Percentiles rank a stretch among this genome's conserved stretches.
phyloP scores from a whole-genome alignment of 2,329 filamentous ascomycete genomes.

The Phaeosphaeriaceae sp. region DNA sequence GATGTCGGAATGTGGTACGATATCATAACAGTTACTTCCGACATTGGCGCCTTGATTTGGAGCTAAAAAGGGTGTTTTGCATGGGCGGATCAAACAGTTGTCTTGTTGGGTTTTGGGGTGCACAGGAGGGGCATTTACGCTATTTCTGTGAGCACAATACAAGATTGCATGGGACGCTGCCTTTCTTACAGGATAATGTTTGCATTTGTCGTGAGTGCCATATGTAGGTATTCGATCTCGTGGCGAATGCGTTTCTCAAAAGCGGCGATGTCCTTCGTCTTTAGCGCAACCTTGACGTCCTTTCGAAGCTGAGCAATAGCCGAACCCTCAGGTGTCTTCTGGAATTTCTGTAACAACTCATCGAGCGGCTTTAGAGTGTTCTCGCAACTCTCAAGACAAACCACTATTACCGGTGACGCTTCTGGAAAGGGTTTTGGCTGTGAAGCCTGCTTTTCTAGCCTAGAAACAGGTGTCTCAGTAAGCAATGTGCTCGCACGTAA shows the following conservation, averaged over 20 bases:
- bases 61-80: too few species aligned
- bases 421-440: constrained; percentile 6
- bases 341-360: not conserved
- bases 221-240: constrained; percentile 8
- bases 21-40: too few species aligned
- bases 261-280: constrained; percentile 12
- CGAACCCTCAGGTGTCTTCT: not conserved
- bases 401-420: constrained; percentile 13
- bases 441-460: constrained; percentile 4
- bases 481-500: too few species aligned
- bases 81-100: too few species aligned
- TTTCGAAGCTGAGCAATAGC: constrained; percentile 4
- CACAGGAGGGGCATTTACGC: not conserved
- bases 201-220: constrained; percentile 7
- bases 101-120: not conserved
- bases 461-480: too few species aligned
- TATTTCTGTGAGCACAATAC: not conserved
- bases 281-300: constrained; percentile 11
- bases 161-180: not conserved
- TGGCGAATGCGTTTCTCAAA: constrained; percentile 14
- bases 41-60: too few species aligned
- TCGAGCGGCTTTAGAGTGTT: constrained; percentile 9
- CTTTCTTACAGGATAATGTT: constrained; percentile 14
- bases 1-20: too few species aligned
- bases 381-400: constrained; percentile 16